Base-by-base conservation (phyloP, 176 grass and related monocot genomes). In the Oryza meridionalis region DNA sequence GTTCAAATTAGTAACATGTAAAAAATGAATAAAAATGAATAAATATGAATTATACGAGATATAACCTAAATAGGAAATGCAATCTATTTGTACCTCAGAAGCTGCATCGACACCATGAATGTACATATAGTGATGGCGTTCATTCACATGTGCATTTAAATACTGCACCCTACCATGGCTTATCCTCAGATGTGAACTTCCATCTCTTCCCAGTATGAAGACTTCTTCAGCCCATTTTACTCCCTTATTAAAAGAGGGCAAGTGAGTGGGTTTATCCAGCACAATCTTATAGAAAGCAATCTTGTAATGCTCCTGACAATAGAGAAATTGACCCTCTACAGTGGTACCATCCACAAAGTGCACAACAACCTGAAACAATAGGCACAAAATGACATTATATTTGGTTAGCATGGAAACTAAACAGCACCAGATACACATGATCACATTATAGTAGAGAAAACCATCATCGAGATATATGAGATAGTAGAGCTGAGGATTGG, bases 111-210 rank as follows among this genome's bases (percentile, higher is more conserved):
- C 40, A 53, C 50, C 25, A 29, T 61, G 8, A 42, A 59, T 35
- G 27, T 82, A 62, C 35, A 82, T 27, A n/a, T 72, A 62, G 68
- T 82, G 79, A 22, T 82, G 12, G 14, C 79, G 32, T 33, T 82
- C 33, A 72, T 27, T 61, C 32, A 12, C 6, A 22, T 11, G 16
- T 22, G 79, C 67, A 43, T 72, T 82, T n/a, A 26, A 25, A 72
- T 27, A 62, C 61, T 42, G 14, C 31, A 55, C 79, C 33, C 33
- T 58, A 4, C 67, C 68, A 82, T 71, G 61, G 25, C 47, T 81
- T 27, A 68, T 58, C n/a, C 68, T 82, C 7, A 82, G 22, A 27
- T 29, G 13, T 3, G 13, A 62, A 6, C 43, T 43, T 10, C 10
- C 65, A 16, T 62, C 68, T 71, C 79, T 72, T 61, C 44, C 79